Percentiles rank a stretch among this genome's conserved stretches.
phyloP scores from a whole-genome alignment of 768 basidiomycete species.

The Auricularia sp. region DNA sequence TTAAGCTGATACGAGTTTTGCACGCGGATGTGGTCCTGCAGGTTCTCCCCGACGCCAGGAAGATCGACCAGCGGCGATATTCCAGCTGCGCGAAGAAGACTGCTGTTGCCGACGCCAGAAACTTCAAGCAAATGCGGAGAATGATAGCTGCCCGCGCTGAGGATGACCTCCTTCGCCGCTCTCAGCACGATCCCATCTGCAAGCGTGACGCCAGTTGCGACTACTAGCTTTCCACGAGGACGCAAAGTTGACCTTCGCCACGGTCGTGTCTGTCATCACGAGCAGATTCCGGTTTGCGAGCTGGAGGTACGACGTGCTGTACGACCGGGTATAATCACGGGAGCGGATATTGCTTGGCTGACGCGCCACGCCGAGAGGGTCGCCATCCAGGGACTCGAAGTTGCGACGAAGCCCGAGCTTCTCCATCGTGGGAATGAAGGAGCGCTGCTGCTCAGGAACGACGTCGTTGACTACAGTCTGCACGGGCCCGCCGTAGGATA shows the following conservation, averaged over 20 bases:
- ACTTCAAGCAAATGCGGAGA: slow-evolving; percentile 33
- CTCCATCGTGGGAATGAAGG: too few relatives aligned
- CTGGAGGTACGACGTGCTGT: slow-evolving; percentile 4
- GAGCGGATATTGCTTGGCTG: slow-evolving; percentile 1
- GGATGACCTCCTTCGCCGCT: slow-evolving; percentile 11
- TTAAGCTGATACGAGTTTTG: not conserved
- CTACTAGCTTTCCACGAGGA: not conserved
- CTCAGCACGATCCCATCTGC: not conserved
- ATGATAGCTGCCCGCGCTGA: slow-evolving; percentile 12
- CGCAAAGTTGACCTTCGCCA: slow-evolving; percentile 5
- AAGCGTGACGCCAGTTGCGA: not conserved
- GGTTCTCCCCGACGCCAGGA: slow-evolving; percentile 30
- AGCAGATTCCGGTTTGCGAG: slow-evolving; percentile 1
- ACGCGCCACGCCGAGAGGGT: too few relatives aligned
- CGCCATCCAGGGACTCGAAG: too few relatives aligned
- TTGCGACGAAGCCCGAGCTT: too few relatives aligned
- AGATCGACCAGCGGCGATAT: slow-evolving; percentile 25
- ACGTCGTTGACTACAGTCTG: too few relatives aligned
- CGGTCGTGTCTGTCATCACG: slow-evolving; percentile 4
- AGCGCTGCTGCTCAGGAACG: too few relatives aligned
- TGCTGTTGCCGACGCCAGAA: slow-evolving; percentile 29
- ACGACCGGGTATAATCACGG: not conserved
- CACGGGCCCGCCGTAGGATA: too few relatives aligned
- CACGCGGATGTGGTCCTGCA: slow-evolving; percentile 22
- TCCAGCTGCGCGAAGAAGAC: slow-evolving; percentile 17